These are phyloP conservation scores for Tuber melanosporum DNA, from an alignment of 495 filamentous ascomycete species.

Conservation along the genomic window DNA sequence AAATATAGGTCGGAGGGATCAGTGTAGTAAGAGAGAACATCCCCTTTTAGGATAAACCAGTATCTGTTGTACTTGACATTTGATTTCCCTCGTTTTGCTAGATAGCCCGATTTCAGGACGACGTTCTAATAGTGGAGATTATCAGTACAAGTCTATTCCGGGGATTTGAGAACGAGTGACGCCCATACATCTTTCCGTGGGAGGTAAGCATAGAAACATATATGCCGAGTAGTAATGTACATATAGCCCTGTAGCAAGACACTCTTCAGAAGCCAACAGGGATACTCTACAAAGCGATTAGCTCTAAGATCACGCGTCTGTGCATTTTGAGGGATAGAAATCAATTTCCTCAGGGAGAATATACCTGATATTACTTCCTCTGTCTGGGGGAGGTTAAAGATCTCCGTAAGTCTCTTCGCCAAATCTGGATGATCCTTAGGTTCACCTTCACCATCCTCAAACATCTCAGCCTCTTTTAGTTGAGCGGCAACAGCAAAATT, in stretches of 20 bases:
- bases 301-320: neutral
- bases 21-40: slow-evolving; percentile 88
- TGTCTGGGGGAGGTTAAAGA: slow-evolving; percentile 74
- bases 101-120: slow-evolving; percentile 77
- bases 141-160: neutral
- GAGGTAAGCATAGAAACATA: slow-evolving; percentile 95
- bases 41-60: slow-evolving; percentile 93
- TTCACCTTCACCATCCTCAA: slow-evolving; percentile 43
- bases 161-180: neutral
- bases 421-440: slow-evolving; percentile 46
- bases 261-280: slow-evolving; percentile 88
- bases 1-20: slow-evolving; percentile 85
- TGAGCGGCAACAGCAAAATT: slow-evolving; percentile 47
- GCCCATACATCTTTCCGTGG: slow-evolving; percentile 73
- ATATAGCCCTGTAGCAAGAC: slow-evolving; percentile 91
- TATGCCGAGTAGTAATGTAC: slow-evolving; percentile 89
- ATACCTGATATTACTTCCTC: slow-evolving; percentile 79
- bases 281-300: slow-evolving; percentile 61
- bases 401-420: slow-evolving; percentile 68
- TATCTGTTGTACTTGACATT: slow-evolving; percentile 88
- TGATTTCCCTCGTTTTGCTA: slow-evolving; percentile 80
- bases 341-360: slow-evolving; percentile 5
- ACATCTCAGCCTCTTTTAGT: slow-evolving; percentile 48
- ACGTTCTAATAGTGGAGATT: slow-evolving; percentile 51
- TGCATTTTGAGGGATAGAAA: neutral